phyloP scores from a whole-genome alignment of 805 yeast species.

The Yueomyces sinensis region DNA sequence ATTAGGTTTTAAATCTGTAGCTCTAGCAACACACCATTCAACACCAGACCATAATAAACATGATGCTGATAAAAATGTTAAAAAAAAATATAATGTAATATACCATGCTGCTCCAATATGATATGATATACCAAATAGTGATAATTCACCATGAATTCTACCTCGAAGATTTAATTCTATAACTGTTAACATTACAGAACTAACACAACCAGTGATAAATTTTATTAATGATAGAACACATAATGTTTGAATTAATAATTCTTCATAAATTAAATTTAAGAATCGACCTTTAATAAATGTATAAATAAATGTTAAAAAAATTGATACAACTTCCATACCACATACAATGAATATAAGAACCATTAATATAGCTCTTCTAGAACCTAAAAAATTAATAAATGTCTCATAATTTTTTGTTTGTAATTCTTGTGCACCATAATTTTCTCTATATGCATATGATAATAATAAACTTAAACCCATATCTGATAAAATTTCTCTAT shows the following conservation, averaged over 20 bases:
- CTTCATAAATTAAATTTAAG: slow-evolving; percentile 10
- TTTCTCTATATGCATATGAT: slow-evolving; percentile 17
- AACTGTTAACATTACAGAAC: slow-evolving; percentile 9
- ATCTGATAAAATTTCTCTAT: slow-evolving; percentile 12
- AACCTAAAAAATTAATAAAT: slow-evolving; percentile 5
- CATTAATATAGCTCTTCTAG: slow-evolving; percentile 9
- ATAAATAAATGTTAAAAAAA: slow-evolving; percentile 12
- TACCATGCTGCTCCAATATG: slow-evolving; percentile 17
- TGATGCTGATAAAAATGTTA: slow-evolving; percentile 11
- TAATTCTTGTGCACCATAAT: background rate
- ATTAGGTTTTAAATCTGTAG: background rate
- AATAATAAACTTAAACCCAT: slow-evolving; percentile 18
- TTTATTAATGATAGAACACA: slow-evolving; percentile 13
- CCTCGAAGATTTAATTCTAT: slow-evolving; percentile 9
- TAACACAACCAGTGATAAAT: slow-evolving; percentile 12
- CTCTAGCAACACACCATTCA: slow-evolving; percentile 21
- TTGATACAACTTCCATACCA: slow-evolving; percentile 5
- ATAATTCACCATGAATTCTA: slow-evolving; percentile 13
- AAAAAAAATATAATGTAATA: slow-evolving; percentile 11
- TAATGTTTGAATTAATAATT: slow-evolving; percentile 11
- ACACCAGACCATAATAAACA: slow-evolving; percentile 22
- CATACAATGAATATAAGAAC: slow-evolving; percentile 9
- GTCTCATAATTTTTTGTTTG: slow-evolving; percentile 2
- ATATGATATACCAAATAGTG: slow-evolving; percentile 16
- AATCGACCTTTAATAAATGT: slow-evolving; percentile 16